Conservation (phyloP, 2,329 filamentous ascomycete genomes). For the Colletotrichum falcatum region DNA sequence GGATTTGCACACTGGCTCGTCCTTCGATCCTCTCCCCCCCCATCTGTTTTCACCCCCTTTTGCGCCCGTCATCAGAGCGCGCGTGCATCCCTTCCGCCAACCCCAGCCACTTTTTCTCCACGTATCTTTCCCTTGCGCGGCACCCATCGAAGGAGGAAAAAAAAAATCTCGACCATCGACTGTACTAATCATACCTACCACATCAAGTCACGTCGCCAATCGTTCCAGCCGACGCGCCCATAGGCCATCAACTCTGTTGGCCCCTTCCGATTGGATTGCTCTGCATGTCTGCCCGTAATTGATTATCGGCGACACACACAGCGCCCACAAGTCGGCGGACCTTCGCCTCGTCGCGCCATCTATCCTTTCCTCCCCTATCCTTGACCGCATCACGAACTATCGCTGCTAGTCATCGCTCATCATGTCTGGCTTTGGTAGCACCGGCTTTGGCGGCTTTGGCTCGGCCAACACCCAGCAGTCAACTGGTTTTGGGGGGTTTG, state of each 20-base stretch:
- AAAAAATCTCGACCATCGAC: constrained; percentile 34
- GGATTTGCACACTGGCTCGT: not conserved
- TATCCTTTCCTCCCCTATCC: not conserved
- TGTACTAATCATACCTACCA: constrained; percentile 12
- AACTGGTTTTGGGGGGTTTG: constrained; percentile 69
- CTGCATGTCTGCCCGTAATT: constrained; percentile 35
- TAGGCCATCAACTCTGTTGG: constrained; percentile 23
- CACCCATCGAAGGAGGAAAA: constrained; percentile 5
- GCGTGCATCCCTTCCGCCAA: constrained; percentile 31
- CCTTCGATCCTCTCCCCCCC: not conserved
- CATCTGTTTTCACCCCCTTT: constrained; percentile 3
- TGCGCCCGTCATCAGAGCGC: constrained; percentile 5
- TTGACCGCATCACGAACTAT: constrained; percentile 4
- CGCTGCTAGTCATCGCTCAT: constrained; percentile 40
- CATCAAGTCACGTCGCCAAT: constrained; percentile 31
- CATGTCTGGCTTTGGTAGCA: constrained; percentile 67
- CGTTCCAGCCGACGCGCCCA: constrained; percentile 25
- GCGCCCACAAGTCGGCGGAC: constrained; percentile 18
- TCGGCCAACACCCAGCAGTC: constrained; percentile 62
- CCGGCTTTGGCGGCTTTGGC: constrained; percentile 68
- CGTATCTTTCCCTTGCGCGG: constrained; percentile 31
- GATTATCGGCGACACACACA: constrained; percentile 30
- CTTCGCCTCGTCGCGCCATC: constrained; percentile 14
- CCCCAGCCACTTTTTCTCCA: constrained; percentile 40
- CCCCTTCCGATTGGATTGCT: constrained; percentile 16